Percentiles rank a stretch among this genome's conserved stretches.
phyloP scores from a whole-genome alignment of 371 early-diverging fungal species.

The Syncephalastrum racemosum region DNA sequence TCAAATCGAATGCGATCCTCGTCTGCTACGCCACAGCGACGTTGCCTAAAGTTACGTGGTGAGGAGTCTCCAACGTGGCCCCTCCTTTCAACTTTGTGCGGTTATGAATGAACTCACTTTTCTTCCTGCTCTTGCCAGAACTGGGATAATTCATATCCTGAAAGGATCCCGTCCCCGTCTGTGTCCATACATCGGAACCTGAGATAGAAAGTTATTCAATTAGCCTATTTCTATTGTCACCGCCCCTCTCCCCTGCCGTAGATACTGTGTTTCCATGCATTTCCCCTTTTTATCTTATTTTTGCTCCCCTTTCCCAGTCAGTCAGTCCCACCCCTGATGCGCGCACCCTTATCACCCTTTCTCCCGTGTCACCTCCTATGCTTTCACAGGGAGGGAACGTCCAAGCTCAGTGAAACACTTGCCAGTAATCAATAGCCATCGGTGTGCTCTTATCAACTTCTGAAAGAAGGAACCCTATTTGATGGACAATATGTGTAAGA shows the following conservation, averaged over 20 bases:
- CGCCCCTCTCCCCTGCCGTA: too few relatives aligned
- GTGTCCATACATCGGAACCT: slow-evolving; percentile 87
- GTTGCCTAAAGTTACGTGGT: slow-evolving; percentile 15
- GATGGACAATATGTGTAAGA: slow-evolving; percentile 3
- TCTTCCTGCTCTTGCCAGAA: slow-evolving; percentile 82
- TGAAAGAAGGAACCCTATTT: slow-evolving; percentile 82
- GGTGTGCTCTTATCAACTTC: slow-evolving; percentile 83
- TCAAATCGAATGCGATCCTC: slow-evolving; percentile 41
- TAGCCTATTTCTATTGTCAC: not conserved
- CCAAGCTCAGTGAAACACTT: not conserved
- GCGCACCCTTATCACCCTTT: too few relatives aligned
- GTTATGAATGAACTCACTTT: slow-evolving; percentile 17
- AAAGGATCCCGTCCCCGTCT: slow-evolving; percentile 86
- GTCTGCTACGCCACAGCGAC: slow-evolving; percentile 20
- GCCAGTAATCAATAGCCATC: slow-evolving; percentile 87
- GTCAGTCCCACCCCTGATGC: too few relatives aligned
- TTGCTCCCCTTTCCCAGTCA: too few relatives aligned
- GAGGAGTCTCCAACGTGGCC: not conserved
- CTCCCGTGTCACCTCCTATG: too few relatives aligned
- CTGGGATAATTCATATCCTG: slow-evolving; percentile 80
- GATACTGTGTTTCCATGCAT: too few relatives aligned
- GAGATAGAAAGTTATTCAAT: not conserved
- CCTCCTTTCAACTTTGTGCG: not conserved
- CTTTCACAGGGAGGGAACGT: too few relatives aligned
- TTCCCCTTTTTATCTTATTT: too few relatives aligned